Evolutionary conservation across 116 monocot genomes (phyloP).

Genomic region (Dioscorea cayenensis): DNA sequence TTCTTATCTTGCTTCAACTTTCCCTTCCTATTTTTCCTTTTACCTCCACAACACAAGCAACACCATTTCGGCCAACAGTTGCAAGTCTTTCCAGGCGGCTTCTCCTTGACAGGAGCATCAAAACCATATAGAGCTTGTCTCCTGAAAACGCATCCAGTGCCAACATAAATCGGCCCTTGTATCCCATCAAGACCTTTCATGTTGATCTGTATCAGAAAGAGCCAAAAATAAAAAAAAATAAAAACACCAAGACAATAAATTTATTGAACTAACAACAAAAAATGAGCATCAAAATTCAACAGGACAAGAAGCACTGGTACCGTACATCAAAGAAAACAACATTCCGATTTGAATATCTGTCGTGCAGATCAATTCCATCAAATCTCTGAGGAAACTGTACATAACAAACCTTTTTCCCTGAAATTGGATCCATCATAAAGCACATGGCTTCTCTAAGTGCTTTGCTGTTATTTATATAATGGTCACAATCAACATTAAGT

Average conservation of each 20-base stretch:
- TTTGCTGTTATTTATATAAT: conserved; percentile 73
- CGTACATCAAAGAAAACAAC: conserved; percentile 77
- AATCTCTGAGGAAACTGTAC: conserved; percentile 88
- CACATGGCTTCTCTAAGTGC: conserved; percentile 75
- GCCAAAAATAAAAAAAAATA: too few species aligned
- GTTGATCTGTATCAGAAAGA: conserved; percentile 36
- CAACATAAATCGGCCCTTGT: conserved; percentile 72
- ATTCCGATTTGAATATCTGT: conserved; percentile 67
- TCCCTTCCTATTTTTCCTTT: conserved; percentile 24
- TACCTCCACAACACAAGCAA: conserved; percentile 35
- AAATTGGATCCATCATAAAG: conserved; percentile 61
- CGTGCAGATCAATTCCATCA: conserved; percentile 74
- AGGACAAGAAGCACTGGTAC: not conserved
- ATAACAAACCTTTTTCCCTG: conserved; percentile 58
- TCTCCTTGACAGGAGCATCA: conserved; percentile 57
- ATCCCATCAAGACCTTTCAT: conserved; percentile 85
- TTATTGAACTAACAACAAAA: conserved; percentile 1
- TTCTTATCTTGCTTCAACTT: conserved; percentile 21
- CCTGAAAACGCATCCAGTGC: conserved; percentile 70
- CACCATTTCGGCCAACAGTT: conserved; percentile 77
- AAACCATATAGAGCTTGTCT: conserved; percentile 62
- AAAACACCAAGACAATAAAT: not conserved
- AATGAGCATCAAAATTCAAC: not conserved
- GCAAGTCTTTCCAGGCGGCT: conserved; percentile 53
- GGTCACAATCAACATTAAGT: conserved; percentile 70